A percentile compares a stretch with the other conserved stretches of the same genome.
Evolutionary conservation across 140 eudicot species (phyloP).

Genomic region (Erigeron philadelphicus): DNA sequence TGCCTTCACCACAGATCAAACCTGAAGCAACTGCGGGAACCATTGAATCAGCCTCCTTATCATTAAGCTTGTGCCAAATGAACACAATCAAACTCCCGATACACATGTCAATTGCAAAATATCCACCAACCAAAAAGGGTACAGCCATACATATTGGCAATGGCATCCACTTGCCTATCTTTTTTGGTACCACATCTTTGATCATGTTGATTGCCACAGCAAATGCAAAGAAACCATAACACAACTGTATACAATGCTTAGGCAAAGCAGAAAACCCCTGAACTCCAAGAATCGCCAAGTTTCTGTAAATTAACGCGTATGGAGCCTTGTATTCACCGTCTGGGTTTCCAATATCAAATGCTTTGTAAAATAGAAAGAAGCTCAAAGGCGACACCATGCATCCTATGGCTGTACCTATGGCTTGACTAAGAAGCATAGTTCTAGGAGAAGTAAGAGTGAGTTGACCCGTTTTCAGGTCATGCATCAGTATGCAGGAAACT

Average conservation of each 20-base stretch:
- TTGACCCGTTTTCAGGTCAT: constrained; percentile 80
- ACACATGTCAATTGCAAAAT: constrained; percentile 74
- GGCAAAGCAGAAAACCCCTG: constrained; percentile 85
- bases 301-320: constrained; percentile 63
- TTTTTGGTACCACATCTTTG: constrained; percentile 47
- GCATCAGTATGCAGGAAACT: constrained; percentile 82
- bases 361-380: constrained; percentile 68
- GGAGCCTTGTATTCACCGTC: constrained; percentile 80
- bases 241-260: constrained; percentile 57
- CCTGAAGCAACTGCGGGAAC: constrained; percentile 90
- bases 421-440: constrained; percentile 81
- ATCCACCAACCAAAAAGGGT: constrained; percentile 77
- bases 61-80: constrained; percentile 47
- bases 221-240: constrained; percentile 59
- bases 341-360: constrained; percentile 78
- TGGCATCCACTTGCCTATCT: constrained; percentile 72
- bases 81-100: constrained; percentile 66
- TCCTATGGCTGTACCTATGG: constrained; percentile 73
- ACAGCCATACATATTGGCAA: constrained; percentile 82
- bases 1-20: constrained; percentile 77
- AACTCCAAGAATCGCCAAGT: constrained; percentile 70
- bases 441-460: constrained; percentile 78
- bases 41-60: constrained; percentile 57
- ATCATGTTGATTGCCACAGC: constrained; percentile 57
- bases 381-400: constrained; percentile 66